Evolutionary conservation across 768 basidiomycete genomes (phyloP).

Genomic region (Boletales sp.): DNA sequence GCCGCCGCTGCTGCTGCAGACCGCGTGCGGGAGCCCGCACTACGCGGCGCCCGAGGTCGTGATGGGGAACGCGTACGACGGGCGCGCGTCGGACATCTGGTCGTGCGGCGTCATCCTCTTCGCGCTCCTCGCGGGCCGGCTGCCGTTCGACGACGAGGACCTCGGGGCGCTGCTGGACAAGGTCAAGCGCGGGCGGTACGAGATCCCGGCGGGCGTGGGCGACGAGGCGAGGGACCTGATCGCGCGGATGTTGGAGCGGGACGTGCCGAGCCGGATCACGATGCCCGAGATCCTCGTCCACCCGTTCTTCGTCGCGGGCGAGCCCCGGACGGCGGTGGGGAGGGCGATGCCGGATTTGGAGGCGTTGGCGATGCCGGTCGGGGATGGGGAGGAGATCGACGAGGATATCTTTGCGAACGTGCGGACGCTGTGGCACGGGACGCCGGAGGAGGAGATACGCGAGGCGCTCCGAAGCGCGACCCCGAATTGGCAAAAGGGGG

Average conservation of each 20-base stretch:
- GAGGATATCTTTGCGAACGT: constrained; percentile 87
- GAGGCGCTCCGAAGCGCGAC: constrained; percentile 60
- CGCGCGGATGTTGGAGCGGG: constrained; percentile 72
- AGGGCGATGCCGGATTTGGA: constrained; percentile 54
- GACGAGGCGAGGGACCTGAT: constrained; percentile 74
- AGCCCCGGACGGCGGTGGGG: constrained; percentile 32
- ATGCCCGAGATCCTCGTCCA: constrained; percentile 78
- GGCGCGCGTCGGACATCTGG: constrained; percentile 91
- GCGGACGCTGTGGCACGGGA: constrained; percentile 86
- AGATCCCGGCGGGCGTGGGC: constrained; percentile 71
- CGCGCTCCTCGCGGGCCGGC: constrained; percentile 77
- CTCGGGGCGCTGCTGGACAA: constrained; percentile 72
- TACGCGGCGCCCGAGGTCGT: constrained; percentile 94
- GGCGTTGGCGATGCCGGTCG: constrained; percentile 67
- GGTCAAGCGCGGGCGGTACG: constrained; percentile 69
- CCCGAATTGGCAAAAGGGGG: constrained; percentile 92
- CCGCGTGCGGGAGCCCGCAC: constrained; percentile 92
- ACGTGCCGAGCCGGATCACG: constrained; percentile 72
- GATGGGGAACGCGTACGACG: constrained; percentile 78
- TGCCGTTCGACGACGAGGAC: constrained; percentile 95
- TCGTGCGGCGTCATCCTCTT: constrained; percentile 93
- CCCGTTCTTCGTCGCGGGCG: constrained; percentile 67
- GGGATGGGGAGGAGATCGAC: constrained; percentile 66
- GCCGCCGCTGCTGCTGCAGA: constrained; percentile 68
- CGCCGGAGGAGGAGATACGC: constrained; percentile 69